Conservation (phyloP, 2,329 filamentous ascomycete species). For the Pseudopithomyces maydicus region DNA sequence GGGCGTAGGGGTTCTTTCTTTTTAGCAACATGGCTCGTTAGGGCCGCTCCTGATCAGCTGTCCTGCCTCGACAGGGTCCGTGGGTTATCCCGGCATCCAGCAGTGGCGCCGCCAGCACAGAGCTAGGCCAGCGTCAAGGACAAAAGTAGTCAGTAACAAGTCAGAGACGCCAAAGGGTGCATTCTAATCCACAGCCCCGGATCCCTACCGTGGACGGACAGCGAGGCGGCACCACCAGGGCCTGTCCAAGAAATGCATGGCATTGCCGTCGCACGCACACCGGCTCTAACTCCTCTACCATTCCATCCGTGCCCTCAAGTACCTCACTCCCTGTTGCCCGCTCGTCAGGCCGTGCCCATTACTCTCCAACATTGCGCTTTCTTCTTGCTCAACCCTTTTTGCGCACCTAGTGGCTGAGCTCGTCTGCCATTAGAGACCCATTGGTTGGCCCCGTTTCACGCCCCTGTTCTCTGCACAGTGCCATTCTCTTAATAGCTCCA, state of each 20-base stretch:
- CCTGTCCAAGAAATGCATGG: conserved; percentile 35
- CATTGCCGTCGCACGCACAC: conserved; percentile 35
- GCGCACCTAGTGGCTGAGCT: conserved; percentile 43
- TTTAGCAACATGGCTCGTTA: conserved; percentile 33
- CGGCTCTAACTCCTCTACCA: conserved; percentile 36
- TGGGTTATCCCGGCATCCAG: conserved; percentile 36
- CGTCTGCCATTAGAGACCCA: conserved; percentile 37
- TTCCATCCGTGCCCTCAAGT: conserved; percentile 35
- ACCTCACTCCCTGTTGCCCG: conserved; percentile 41
- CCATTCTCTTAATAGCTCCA: conserved; percentile 43
- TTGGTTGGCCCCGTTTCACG: conserved; percentile 47
- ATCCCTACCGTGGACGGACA: conserved; percentile 38
- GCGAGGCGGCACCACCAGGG: conserved; percentile 16
- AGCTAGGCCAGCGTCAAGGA: conserved; percentile 38
- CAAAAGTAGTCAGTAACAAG: conserved; percentile 36
- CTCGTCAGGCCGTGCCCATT: conserved; percentile 38
- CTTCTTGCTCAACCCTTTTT: conserved; percentile 29
- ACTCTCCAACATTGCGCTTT: conserved; percentile 32
- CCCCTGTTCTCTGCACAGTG: conserved; percentile 41
- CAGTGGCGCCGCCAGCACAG: conserved; percentile 41
- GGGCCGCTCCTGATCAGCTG: conserved; percentile 40
- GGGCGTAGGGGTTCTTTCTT: conserved; percentile 31
- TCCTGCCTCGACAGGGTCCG: conserved; percentile 31
- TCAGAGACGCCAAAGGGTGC: conserved; percentile 35
- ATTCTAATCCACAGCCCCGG: conserved; percentile 39